Evolutionary conservation across 2,329 filamentous ascomycete genomes (phyloP), one percentile per base, ranked within the genome.

Genomic region (Bretziella fagacearum): DNA sequence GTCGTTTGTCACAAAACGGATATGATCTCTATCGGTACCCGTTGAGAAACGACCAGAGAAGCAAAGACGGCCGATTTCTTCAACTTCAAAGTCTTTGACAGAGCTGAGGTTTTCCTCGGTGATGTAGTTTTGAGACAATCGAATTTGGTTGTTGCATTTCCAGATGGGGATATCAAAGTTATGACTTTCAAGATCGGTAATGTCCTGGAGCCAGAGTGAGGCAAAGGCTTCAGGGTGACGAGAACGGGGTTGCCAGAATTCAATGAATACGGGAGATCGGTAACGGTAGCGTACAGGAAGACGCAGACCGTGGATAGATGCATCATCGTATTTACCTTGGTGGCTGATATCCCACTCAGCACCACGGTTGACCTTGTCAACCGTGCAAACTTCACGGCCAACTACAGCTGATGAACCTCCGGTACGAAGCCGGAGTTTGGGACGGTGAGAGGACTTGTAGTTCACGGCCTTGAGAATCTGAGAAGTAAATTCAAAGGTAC

Each of bases 211-310:
- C 91, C 89, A 96, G 23, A 95, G 64, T 1, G 81, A 69, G 0
- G 87, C 81, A 57, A 85, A 93, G 0, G 80, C 80, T 52, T 83
- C 78, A 1, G 79, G 68, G 50, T 74, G 71, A 23, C 82, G 77
- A 58, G 82, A 82, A 44, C 77, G 75, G 0, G 75, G 61, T 0
- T 73, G 65, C 54, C 84, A 79, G 56, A 96, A 82, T 56, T 95
- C 87, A 54, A 96, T 81, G 42, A 94, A 84, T 7, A 96, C 69
- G 0, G 89, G 87, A 0, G 84, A 89, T 30, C 89, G 76, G 63
- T 94, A 95, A 20, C 89, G 80, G 58, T 89, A 83, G 53, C 87
- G 84, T 32, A 96, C 85, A 0, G 91, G 91, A 2, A 98, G 70
- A 3, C 83, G 77, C 23, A 91, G 58, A n/a, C 65, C 43, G 10